Conservation (phyloP, 2,329 filamentous ascomycete genomes). For the Didymella arachidicola region DNA sequence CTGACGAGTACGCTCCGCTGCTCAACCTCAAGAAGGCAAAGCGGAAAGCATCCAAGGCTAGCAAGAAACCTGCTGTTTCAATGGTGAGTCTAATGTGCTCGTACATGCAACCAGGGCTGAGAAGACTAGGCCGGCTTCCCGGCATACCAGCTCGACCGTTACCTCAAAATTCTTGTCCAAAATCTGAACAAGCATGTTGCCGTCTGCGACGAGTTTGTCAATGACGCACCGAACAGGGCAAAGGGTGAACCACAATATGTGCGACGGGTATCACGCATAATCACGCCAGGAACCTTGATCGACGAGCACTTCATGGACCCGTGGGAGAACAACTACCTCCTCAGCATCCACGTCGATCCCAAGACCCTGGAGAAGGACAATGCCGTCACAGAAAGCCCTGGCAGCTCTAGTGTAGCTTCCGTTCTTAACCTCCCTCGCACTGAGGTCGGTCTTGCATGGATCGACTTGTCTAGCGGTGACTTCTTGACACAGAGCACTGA, state of each 20-base stretch:
- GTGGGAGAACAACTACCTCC: conserved; percentile 89
- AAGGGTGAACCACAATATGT: conserved; percentile 86
- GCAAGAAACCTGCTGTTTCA: conserved; percentile 68
- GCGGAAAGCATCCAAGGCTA: conserved; percentile 70
- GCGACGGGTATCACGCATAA: conserved; percentile 81
- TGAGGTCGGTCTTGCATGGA: conserved; percentile 82
- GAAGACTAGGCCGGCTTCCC: conserved; percentile 81
- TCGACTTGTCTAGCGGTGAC: conserved; percentile 92
- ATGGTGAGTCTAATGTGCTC: conserved; percentile 68
- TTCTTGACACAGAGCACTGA: conserved; percentile 86
- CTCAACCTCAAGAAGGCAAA: conserved; percentile 86
- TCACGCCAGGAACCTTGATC: conserved; percentile 94
- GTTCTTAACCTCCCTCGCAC: conserved; percentile 51
- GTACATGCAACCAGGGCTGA: conserved; percentile 18
- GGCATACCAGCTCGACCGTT: conserved; percentile 89
- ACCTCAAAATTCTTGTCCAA: conserved; percentile 90
- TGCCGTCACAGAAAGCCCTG: conserved; percentile 37
- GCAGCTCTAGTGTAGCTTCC: conserved; percentile 41
- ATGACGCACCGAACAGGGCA: conserved; percentile 71
- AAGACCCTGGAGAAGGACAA: conserved; percentile 34
- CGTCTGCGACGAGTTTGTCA: conserved; percentile 90
- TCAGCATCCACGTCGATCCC: conserved; percentile 74
- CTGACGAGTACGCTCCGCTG: conserved; percentile 84
- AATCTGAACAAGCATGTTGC: conserved; percentile 91
- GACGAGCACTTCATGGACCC: conserved; percentile 98